Evolutionary conservation across 2,329 filamentous ascomycete genomes (phyloP), one percentile per base, ranked within the genome.

Genomic region (Phyllosticta citriasiana): DNA sequence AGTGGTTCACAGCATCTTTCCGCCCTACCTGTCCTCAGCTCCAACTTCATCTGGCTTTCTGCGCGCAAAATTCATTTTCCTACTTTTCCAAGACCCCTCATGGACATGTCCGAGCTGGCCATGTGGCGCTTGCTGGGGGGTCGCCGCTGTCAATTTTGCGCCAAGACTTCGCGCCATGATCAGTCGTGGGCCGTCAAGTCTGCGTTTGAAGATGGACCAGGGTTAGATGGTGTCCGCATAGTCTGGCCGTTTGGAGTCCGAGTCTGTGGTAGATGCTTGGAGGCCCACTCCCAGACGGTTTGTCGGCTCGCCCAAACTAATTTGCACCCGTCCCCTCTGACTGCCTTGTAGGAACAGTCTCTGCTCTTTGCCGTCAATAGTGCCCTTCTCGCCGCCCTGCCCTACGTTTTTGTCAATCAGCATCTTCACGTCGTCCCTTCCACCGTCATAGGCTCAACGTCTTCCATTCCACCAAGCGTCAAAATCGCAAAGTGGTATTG

Each of bases 91-190:
- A 79, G 80, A 61, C 89, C 89, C 27, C 78, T 93, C 57, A 76
- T 77, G 58, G 81, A 79, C 62, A 82, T 81, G 69, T 82, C 83
- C 52, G 89, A 94, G 72, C 77, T 89, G 65, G 82, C 87, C 52
- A 92, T 92, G 88, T 91, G 89, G 83, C 83, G 82, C 68, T 76
- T 94, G 57, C 79, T 84, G 40, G 85, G 84, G 71, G 81, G 83
- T 55, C 76, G 70, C 30, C 74, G 70, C 60, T 95, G 90, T 72
- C 85, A 92, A 68, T 84, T 86, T 66, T 94, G 90, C 73, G 76
- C 74, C 59, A 82, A 78, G 64, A 67, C 65, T 57, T 71, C 70
- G 58, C 63, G 67, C 50, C 66, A 65, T 54, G 61, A 62, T 9
- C 53, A 30, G 10, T 52, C 65, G 59, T 63, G 68, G 62, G 63